phyloP scores from a whole-genome alignment of 2,329 filamentous ascomycete genomes.

The Zalaria sp. region DNA sequence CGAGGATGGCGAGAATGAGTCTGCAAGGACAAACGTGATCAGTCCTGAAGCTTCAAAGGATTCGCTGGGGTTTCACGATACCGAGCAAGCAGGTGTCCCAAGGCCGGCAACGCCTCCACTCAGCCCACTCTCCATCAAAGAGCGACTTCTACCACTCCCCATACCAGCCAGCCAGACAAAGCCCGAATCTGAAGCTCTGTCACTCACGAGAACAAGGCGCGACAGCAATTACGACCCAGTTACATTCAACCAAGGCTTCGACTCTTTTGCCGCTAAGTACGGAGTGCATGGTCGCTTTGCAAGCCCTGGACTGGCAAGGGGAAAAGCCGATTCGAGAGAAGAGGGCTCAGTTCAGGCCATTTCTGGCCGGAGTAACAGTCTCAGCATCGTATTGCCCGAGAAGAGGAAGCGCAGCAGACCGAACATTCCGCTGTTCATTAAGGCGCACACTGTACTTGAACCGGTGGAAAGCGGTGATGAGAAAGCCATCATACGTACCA shows the following conservation, averaged over 20 bases:
- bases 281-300: conserved; percentile 30
- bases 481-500: too few relatives aligned
- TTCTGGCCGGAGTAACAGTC: not conserved
- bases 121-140: conserved; percentile 27
- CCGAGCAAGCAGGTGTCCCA: too few relatives aligned
- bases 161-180: conserved; percentile 12
- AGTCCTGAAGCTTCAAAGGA: too few relatives aligned
- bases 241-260: conserved; percentile 34
- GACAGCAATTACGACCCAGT: conserved; percentile 38
- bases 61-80: too few relatives aligned
- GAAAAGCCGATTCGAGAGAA: too few relatives aligned
- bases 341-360: too few relatives aligned
- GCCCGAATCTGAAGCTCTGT: not conserved
- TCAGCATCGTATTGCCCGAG: conserved; percentile 7
- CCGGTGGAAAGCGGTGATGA: too few relatives aligned
- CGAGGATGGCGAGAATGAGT: too few relatives aligned
- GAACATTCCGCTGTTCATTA: too few relatives aligned
- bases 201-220: conserved; percentile 4
- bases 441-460: too few relatives aligned
- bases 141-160: conserved; percentile 33
- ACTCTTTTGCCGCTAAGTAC: conserved; percentile 40
- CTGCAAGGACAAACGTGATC: too few relatives aligned
- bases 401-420: not conserved
- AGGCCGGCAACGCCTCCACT: conserved; percentile 18
- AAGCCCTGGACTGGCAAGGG: conserved; percentile 4